Conservation (phyloP, 441 rosid species). For the Erodium texanum region DNA sequence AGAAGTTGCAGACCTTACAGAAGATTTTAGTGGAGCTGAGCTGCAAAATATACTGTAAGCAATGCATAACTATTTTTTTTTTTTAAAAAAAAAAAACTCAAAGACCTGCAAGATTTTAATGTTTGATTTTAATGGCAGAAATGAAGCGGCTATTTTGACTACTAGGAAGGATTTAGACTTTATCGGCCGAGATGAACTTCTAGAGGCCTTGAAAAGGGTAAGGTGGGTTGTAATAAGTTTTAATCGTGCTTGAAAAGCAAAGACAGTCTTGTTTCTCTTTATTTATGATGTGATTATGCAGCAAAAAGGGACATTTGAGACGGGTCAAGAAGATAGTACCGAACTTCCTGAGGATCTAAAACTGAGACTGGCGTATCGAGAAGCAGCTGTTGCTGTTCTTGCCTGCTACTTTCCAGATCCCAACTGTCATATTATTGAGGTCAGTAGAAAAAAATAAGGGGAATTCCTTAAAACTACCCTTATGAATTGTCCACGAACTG, state of each 20-base stretch:
- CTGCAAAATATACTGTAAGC: conserved; percentile 86
- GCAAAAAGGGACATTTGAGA: conserved; percentile 98
- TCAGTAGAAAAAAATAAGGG: conserved; percentile 18
- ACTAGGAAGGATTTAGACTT: conserved; percentile 89
- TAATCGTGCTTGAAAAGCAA: background rate
- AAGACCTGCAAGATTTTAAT: conserved; percentile 22
- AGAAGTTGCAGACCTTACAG: conserved; percentile 77
- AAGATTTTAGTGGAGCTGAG: conserved; percentile 95
- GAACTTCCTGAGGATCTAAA: conserved; percentile 77
- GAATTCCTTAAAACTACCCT: too few species aligned
- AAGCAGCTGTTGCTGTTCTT: conserved; percentile 91
- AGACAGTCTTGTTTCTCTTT: conserved; percentile 12
- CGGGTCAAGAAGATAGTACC: conserved; percentile 89
- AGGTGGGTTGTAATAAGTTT: conserved; percentile 5
- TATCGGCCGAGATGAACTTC: conserved; percentile 83
- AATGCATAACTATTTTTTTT: conserved; percentile 9
- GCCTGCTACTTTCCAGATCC: conserved; percentile 86
- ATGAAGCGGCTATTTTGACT: conserved; percentile 97
- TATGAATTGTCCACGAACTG: too few species aligned
- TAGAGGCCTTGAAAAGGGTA: conserved; percentile 90
- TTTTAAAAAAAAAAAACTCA: background rate
- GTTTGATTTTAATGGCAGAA: conserved; percentile 40
- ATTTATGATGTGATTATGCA: conserved; percentile 30
- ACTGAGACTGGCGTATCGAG: conserved; percentile 86
- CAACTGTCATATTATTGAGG: conserved; percentile 65